Evolutionary conservation across 345 rosid genomes (phyloP), one percentile per base, ranked within the genome.

Genomic region (Pelargonium nanum): DNA sequence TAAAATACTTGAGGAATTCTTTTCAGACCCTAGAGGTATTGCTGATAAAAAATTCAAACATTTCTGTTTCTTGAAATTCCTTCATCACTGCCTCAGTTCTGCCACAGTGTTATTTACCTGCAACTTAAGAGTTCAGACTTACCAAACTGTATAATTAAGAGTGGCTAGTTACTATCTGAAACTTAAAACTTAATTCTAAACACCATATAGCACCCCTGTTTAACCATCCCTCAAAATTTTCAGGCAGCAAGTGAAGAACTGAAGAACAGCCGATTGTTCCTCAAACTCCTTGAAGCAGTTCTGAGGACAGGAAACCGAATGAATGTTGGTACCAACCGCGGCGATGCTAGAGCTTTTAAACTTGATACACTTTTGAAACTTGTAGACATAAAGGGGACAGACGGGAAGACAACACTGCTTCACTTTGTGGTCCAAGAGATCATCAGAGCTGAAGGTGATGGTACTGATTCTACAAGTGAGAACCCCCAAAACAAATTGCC

Each of bases 381-480:
- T n/a, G 97, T 85, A 44, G 99, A 93, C 73, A 76, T 93, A 70
- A 89, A 93, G 76, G 97, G 96, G 58, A 80, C 91, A 2, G 99
- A 93, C 56, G 99, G 99, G 57, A 89, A 93, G 73, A 93, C 99
- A 59, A 89, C 99, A 34, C 81, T 89, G 69, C 97, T 92, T 28
- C 99, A 92, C 68, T 92, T 92, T 70, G 99, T 92, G 55, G 99
- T 92, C 73, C 99, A 92, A 77, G 99, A 89, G 80, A 89, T 93
- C 75, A 87, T 89, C 60, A 80, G 81, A 78, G 76, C 97, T 0
- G 97, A 93, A 74, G 88, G 84, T 53, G 69, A 74, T 28, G 63
- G 28, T 26, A 63, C 80, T 40, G 65, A 71, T 72, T 63, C 77
- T 55, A 67, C 67, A 56, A 64, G 74, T 0, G 86, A 68, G 66